These are phyloP conservation scores for Aaosphaeria pasadenensis DNA, from an alignment of 2,329 filamentous ascomycete genomes.

Conservation along the genomic window DNA sequence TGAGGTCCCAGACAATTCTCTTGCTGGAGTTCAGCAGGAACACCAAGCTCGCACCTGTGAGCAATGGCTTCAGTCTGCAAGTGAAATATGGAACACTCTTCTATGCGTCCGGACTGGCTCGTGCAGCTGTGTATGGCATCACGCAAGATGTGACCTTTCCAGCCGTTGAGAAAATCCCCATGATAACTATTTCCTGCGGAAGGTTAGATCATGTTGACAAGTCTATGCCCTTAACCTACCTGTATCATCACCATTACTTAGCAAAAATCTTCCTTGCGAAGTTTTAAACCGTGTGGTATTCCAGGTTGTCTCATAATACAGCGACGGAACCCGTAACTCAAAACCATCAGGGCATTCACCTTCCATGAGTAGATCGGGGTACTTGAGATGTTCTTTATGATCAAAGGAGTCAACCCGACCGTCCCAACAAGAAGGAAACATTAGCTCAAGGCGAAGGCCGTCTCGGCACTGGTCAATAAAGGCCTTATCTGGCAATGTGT, in stretches of 20 bases:
- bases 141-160: slow-evolving; percentile 63
- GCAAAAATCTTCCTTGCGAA: slow-evolving; percentile 58
- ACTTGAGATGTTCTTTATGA: slow-evolving; percentile 65
- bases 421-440: slow-evolving; percentile 76
- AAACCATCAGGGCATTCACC: slow-evolving; percentile 55
- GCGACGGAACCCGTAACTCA: slow-evolving; percentile 54
- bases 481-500: slow-evolving; percentile 74
- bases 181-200: slow-evolving; percentile 61
- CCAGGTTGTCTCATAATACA: slow-evolving; percentile 62
- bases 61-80: slow-evolving; percentile 45
- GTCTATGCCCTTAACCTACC: slow-evolving; percentile 37
- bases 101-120: slow-evolving; percentile 63
- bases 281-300: slow-evolving; percentile 51
- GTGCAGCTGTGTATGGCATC: slow-evolving; percentile 72
- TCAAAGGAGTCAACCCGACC: slow-evolving; percentile 57
- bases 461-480: slow-evolving; percentile 83
- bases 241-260: slow-evolving; percentile 69
- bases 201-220: not conserved
- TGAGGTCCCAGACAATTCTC: slow-evolving; percentile 61
- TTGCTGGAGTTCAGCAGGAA: slow-evolving; percentile 40
- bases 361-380: slow-evolving; percentile 51
- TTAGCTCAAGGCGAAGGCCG: slow-evolving; percentile 69
- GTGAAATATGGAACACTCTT: slow-evolving; percentile 72
- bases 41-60: slow-evolving; percentile 5
- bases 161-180: slow-evolving; percentile 69